A percentile compares a stretch with the other conserved stretches of the same genome.
phyloP scores from a whole-genome alignment of 441 rosid genomes.

The Euphorbia neoarborescens region DNA sequence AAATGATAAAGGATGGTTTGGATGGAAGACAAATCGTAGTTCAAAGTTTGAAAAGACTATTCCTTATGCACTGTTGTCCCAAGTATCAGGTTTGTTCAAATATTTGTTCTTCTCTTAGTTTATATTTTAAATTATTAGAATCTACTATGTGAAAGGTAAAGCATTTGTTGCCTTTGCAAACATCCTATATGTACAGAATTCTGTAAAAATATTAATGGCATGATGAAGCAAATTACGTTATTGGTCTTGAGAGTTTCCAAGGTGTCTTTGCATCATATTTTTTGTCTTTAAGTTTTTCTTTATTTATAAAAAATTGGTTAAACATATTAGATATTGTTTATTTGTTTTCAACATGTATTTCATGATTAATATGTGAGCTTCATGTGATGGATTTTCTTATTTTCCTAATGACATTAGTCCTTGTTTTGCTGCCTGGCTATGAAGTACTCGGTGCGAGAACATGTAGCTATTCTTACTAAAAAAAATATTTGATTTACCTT shows the following conservation, averaged over 20 bases:
- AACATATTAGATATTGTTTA: background rate
- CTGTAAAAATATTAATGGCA: background rate
- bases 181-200: background rate
- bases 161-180: background rate
- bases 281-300: background rate
- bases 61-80: constrained; percentile 72
- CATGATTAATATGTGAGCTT: background rate
- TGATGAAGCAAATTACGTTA: background rate
- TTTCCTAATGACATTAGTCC: background rate
- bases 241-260: background rate
- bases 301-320: background rate
- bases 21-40: constrained; percentile 68
- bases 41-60: constrained; percentile 86
- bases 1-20: constrained; percentile 57
- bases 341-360: background rate
- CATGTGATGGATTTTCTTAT: too few relatives aligned
- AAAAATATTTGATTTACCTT: background rate
- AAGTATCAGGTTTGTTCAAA: constrained; percentile 65
- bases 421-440: background rate
- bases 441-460: background rate
- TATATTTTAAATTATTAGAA: background rate
- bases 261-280: background rate
- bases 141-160: background rate
- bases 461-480: background rate
- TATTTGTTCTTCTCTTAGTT: background rate